A percentile compares a stretch with the other conserved stretches of the same genome.
Evolutionary conservation across 768 basidiomycete genomes (phyloP).

Genomic region (Russula ochroleuca): DNA sequence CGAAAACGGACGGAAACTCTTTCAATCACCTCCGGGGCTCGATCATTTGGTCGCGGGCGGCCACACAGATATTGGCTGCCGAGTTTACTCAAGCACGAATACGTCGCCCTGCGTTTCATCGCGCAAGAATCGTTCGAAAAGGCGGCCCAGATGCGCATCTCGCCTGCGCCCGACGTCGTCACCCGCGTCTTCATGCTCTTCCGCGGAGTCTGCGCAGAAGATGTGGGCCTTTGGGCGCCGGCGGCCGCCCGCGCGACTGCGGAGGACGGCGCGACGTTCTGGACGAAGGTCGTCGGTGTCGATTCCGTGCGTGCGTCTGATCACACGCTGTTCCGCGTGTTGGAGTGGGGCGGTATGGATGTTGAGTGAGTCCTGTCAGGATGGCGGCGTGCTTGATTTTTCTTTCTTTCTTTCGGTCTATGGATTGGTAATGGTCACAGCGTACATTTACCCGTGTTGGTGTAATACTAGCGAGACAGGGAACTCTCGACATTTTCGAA

Average conservation of each 20-base stretch:
- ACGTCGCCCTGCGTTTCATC: conserved; percentile 45
- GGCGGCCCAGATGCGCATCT: conserved; percentile 39
- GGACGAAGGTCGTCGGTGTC: conserved; percentile 38
- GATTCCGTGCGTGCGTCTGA: conserved; percentile 32
- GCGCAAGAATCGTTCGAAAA: conserved; percentile 42
- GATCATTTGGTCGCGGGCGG: neutral
- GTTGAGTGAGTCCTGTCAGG: neutral
- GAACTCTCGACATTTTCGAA: too few relatives aligned
- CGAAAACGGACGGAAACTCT: too few relatives aligned
- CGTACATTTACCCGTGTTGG: too few relatives aligned
- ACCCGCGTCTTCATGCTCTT: conserved; percentile 49
- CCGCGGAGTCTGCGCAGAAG: conserved; percentile 34
- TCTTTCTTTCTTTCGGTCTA: neutral
- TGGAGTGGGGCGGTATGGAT: conserved; percentile 43
- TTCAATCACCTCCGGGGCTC: neutral
- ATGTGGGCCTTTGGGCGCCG: conserved; percentile 32
- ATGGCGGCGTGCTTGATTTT: neutral
- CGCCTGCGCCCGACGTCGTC: conserved; percentile 42
- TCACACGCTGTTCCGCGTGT: conserved; percentile 36
- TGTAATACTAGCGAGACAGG: too few relatives aligned
- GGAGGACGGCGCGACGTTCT: conserved; percentile 30
- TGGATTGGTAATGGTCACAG: neutral
- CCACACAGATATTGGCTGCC: conserved; percentile 43
- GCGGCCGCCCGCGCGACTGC: conserved; percentile 28
- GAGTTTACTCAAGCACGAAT: conserved; percentile 37